A percentile compares a stretch with the other conserved stretches of the same genome.
These are phyloP conservation scores for Emergomyces orientalis DNA, from an alignment of 2,329 filamentous ascomycete genomes.

Conservation along the genomic window DNA sequence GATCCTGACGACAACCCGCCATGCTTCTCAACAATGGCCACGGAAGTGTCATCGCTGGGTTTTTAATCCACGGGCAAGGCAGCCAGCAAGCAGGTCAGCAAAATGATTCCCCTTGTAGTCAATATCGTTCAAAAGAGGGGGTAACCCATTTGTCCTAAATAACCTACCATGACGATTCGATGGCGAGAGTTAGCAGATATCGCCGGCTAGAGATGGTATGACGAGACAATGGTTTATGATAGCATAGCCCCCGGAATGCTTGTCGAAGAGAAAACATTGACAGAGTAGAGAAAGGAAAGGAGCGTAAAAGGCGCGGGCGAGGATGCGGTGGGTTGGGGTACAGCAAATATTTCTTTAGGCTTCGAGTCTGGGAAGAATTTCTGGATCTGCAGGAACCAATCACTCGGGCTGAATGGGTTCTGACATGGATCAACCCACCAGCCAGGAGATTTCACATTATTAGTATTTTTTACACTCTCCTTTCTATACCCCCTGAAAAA, in stretches of 20 bases:
- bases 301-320: not conserved
- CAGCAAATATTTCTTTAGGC: not conserved
- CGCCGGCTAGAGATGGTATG: not conserved
- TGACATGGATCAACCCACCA: not conserved
- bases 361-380: not conserved
- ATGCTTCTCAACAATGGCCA: conserved; percentile 63
- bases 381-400: conserved; percentile 1
- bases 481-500: not conserved
- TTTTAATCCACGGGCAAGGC: conserved; percentile 4
- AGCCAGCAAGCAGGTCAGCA: not conserved
- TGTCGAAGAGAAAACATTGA: conserved; percentile 4
- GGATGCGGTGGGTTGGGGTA: not conserved
- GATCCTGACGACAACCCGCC: not conserved
- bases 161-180: conserved; percentile 59
- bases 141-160: not conserved
- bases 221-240: not conserved
- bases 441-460: not conserved
- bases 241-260: conserved; percentile 7
- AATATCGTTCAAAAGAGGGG: not conserved
- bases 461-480: not conserved
- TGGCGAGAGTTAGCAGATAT: conserved; percentile 48
- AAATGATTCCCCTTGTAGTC: conserved; percentile 1
- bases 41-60: conserved; percentile 78
- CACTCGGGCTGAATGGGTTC: not conserved
- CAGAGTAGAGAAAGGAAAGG: not conserved